Evolutionary conservation across 306 rosid species (phyloP).

Genomic region (Trifolium fragiferum): DNA sequence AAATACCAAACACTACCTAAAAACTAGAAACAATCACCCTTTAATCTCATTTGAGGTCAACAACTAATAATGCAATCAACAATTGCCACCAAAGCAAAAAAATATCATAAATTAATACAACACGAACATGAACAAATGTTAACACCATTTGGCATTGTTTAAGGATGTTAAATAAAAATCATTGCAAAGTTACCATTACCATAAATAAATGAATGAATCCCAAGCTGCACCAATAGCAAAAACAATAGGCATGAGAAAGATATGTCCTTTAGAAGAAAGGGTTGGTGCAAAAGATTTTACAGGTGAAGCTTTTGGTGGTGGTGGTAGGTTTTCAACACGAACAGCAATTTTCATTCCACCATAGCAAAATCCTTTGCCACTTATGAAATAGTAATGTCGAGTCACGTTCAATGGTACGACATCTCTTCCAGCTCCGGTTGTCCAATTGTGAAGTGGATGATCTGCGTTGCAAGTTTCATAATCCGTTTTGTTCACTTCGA

Average conservation of each 20-base stretch:
- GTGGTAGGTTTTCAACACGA: conserved; percentile 71
- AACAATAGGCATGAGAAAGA: conserved; percentile 58
- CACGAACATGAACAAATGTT: conserved; percentile 38
- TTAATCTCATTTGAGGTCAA: conserved; percentile 44
- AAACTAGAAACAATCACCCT: conserved; percentile 21
- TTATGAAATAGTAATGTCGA: conserved; percentile 69
- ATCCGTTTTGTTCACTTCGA: conserved; percentile 91
- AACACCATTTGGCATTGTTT: conserved; percentile 24
- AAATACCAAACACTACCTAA: conserved; percentile 45
- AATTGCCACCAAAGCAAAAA: conserved; percentile 8
- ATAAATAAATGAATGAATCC: conserved; percentile 61
- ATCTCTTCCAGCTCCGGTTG: conserved; percentile 95
- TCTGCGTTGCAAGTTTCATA: conserved; percentile 74
- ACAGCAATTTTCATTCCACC: conserved; percentile 87
- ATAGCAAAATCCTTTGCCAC: conserved; percentile 87
- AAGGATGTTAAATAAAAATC: neutral
- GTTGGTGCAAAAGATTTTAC: conserved; percentile 39
- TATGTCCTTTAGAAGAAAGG: conserved; percentile 41
- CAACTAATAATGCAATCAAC: conserved; percentile 33
- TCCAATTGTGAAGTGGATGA: conserved; percentile 75
- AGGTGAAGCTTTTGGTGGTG: conserved; percentile 67
- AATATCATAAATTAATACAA: neutral
- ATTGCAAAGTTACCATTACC: conserved; percentile 46
- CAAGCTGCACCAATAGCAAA: conserved; percentile 66
- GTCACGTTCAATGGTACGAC: conserved; percentile 88